Evolutionary conservation across 257 asterid species (phyloP).

Genomic region (Salvia rosmarinus): DNA sequence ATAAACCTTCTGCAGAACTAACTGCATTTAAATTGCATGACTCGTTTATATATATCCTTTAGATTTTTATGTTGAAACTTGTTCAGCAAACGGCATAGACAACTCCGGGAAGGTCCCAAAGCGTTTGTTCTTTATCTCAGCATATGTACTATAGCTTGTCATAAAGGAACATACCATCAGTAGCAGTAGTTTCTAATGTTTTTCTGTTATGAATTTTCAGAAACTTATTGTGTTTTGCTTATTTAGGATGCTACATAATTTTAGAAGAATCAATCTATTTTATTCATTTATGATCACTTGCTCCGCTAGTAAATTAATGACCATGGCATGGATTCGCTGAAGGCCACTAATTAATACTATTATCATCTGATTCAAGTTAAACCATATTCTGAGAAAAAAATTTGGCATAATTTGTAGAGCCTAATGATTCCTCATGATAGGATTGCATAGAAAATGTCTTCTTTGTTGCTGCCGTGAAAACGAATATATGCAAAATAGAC

Average conservation of each 20-base stretch:
- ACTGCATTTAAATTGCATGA: background rate
- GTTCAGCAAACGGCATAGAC: background rate
- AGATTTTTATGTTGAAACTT: background rate
- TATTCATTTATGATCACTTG: background rate
- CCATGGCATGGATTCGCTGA: background rate
- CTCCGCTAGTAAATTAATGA: background rate
- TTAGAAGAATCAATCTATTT: background rate
- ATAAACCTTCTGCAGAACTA: background rate
- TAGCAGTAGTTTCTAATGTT: background rate
- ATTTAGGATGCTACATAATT: constrained; percentile 2
- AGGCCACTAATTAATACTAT: background rate
- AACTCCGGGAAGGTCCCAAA: background rate
- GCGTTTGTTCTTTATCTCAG: background rate
- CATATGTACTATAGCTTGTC: no score
- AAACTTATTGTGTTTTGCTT: background rate
- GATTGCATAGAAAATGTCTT: no score
- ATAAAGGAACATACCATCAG: constrained; percentile 8
- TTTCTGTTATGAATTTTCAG: background rate
- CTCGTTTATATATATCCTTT: background rate
- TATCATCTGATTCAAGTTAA: background rate
- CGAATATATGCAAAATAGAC: no score
- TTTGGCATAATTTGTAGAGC: no score
- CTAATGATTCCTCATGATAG: no score
- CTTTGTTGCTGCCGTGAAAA: no score
- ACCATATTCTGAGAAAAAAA: background rate